Evolutionary conservation across 2,329 filamentous ascomycete species (phyloP), one percentile per base, ranked within the genome.

Genomic region (Trichophyton mentagrophytes): DNA sequence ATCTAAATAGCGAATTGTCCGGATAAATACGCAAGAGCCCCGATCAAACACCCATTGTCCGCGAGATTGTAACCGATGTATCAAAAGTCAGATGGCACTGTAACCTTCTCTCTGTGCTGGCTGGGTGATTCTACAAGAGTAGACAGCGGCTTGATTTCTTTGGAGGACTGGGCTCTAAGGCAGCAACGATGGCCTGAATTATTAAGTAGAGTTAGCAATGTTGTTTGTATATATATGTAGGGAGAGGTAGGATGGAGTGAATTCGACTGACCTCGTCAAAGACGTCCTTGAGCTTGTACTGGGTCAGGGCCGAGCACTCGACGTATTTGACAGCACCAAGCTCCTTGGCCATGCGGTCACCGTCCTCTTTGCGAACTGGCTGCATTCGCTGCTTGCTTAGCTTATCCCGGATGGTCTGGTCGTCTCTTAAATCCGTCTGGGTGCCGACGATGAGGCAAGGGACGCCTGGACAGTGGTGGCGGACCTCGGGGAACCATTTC

Each of bases 401-500:
- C 80, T 99, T 97, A 69, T 96, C 91, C 66, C 86, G 82, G 49
- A 97, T 92, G 65, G 85, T 86, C 1, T 84, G 79, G 69, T 97
- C 93, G 66, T 97, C 90, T 71, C 93, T 82, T 76, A 99, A 80
- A 85, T 99, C 93, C 65, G 92, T 91, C 78, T 99, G 93, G 25
- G 93, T 99, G 69, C 93, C 93, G 64, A 99, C 93, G 67, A 99
- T 96, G 66, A 99, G 81, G 81, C 93, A 97, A 59, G 93, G 93
- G 42, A 99, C 93, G 65, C 93, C 93, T 17, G 93, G 93, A 74
- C 93, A 99, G 78, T 99, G 93, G 77, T 99, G 93, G 74, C 95
- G 91, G 49, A 99, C 93, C 77, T 99, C 93, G 53, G 93, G 93
- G 70, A 96, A 96, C 92, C 91, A 96, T 77, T 96, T 96, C 81